phyloP scores from a whole-genome alignment of 2,329 filamentous ascomycete species.

The Endoconidiophora polonica region DNA sequence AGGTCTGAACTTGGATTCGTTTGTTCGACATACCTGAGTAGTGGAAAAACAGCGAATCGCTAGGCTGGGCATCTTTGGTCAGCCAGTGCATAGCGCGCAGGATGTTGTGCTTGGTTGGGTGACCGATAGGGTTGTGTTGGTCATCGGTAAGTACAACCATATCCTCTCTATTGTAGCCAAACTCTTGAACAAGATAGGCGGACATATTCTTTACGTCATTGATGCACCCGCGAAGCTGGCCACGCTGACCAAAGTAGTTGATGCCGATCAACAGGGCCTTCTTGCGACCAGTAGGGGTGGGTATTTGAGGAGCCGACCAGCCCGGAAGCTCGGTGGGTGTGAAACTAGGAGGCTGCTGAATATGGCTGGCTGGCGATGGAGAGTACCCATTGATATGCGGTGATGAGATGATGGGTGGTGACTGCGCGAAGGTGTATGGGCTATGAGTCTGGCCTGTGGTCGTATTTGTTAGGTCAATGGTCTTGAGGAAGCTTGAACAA shows the following conservation, averaged over 20 bases:
- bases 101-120: constrained; percentile 91
- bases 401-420: too few species aligned
- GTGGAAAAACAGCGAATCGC: constrained; percentile 94
- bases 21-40: constrained; percentile 56
- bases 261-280: constrained; percentile 89
- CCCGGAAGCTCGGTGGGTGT: too few species aligned
- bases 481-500: too few species aligned
- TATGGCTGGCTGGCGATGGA: too few species aligned
- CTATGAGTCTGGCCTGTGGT: too few species aligned
- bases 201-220: constrained; percentile 98
- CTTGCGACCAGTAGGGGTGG: constrained; percentile 38
- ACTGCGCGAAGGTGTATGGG: too few species aligned
- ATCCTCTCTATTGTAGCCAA: constrained; percentile 84
- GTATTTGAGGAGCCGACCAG: too few species aligned
- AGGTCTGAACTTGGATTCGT: too few species aligned
- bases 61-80: constrained; percentile 79
- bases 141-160: constrained; percentile 96
- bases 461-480: too few species aligned
- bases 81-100: constrained; percentile 95
- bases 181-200: constrained; percentile 70
- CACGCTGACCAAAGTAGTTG: constrained; percentile 89
- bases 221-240: constrained; percentile 83
- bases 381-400: too few species aligned
- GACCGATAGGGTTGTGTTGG: constrained; percentile 92
- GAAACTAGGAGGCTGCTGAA: too few species aligned